Conservation (phyloP, 345 rosid genomes). For the Eutrema heterophyllum region DNA sequence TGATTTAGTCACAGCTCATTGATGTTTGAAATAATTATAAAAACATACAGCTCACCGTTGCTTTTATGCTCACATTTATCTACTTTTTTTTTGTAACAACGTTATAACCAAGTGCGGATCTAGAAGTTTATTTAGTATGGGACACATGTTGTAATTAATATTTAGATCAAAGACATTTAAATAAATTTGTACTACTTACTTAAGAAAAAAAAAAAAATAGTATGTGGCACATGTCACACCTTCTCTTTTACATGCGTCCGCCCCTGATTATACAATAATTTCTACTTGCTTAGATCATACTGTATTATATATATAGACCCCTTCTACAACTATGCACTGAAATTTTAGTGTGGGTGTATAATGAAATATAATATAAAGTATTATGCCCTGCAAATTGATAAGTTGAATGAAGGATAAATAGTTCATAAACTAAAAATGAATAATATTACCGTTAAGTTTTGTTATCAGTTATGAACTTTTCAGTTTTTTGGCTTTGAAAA, state of each 20-base stretch:
- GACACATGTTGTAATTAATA: no score
- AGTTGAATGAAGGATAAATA: background rate
- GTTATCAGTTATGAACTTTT: background rate
- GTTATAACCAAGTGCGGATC: no score
- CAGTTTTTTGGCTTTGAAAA: background rate
- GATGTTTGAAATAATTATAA: background rate
- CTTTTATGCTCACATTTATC: background rate
- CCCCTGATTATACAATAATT: background rate
- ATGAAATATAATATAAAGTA: no score
- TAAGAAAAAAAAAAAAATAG: no score
- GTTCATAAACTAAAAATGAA: background rate
- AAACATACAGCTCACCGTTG: slow-evolving; percentile 17
- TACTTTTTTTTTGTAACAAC: background rate
- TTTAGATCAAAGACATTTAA: no score
- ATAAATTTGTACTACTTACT: no score
- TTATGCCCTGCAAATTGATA: no score
- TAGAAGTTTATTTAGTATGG: no score
- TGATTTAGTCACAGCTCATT: slow-evolving; percentile 18
- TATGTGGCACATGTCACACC: no score
- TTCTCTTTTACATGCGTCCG: no score
- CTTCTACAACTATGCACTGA: background rate
- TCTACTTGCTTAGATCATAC: background rate
- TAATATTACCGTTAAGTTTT: background rate
- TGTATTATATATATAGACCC: background rate
- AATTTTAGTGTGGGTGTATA: no score